Conservation (phyloP, 305 asterid species). For the Solanum aculeatissimum region DNA sequence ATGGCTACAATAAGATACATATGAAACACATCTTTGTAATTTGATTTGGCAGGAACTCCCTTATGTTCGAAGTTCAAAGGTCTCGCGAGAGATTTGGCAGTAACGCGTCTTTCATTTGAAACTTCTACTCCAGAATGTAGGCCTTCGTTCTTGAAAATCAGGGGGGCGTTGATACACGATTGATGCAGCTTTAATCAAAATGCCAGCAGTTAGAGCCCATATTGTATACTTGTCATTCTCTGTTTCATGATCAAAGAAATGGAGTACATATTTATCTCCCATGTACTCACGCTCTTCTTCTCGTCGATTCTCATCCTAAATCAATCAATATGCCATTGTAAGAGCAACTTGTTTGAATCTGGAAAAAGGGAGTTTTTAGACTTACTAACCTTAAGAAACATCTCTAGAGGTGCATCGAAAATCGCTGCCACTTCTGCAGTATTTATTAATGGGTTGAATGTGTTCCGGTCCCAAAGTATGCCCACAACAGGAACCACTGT, state of each 20-base stretch:
- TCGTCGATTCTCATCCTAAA: conserved; percentile 54
- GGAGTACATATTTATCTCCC: conserved; percentile 41
- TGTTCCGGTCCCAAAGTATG: conserved; percentile 36
- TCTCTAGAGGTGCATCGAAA: conserved; percentile 70
- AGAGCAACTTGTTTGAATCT: not conserved
- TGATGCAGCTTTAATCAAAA: conserved; percentile 51
- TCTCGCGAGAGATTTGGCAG: not conserved
- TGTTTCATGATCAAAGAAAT: conserved; percentile 43
- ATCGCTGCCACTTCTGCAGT: conserved; percentile 59
- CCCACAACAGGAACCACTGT: conserved; percentile 65
- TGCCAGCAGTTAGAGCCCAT: conserved; percentile 75
- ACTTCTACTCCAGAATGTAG: conserved; percentile 49
- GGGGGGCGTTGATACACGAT: conserved; percentile 48
- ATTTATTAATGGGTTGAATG: conserved; percentile 35
- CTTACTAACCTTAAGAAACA: conserved; percentile 58
- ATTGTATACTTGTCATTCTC: conserved; percentile 27
- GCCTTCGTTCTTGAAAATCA: conserved; percentile 35
- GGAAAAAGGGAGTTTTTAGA: not conserved
- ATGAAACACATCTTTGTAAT: not conserved
- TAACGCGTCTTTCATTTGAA: conserved; percentile 20
- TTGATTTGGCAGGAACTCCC: not conserved
- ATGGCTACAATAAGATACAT: not conserved
- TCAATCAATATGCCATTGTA: not conserved
- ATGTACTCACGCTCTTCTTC: conserved; percentile 35
- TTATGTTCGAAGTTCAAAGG: not conserved